Evolutionary conservation across 2,329 filamentous ascomycete genomes (phyloP), one percentile per base, ranked within the genome.

Genomic region (Fusarium sp.): DNA sequence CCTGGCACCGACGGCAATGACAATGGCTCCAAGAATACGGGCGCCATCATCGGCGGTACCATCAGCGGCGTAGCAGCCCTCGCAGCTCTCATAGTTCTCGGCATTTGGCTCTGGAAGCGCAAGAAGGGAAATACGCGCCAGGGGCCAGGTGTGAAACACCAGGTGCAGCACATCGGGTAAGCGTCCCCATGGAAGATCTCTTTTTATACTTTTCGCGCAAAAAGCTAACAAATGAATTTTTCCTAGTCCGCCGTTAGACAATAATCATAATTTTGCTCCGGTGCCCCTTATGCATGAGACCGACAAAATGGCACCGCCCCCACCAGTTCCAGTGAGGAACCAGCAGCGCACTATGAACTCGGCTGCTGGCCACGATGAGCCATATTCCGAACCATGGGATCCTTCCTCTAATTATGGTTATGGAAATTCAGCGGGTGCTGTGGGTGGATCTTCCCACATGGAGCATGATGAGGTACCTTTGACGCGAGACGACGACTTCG

Each of bases 41-140:
- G 86, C 4, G 86, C 86, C 43, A 88, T 90, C 38, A 83, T 90
- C 6, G 88, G 88, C 32, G 88, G 87, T 18, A 84, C 84, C 21
- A 82, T 90, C 44, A 85, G 86, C n/a, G 87, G 86, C 21, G 80
- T 88, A 1, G 87, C 85, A 9, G 82, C 83, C 6, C 68, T 89
- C 4, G 79, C 84, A 13, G 81, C 83, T 11, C 69, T 89, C 11
- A 68, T 83, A 10, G 83, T 83, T 0, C 70, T 88, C 1, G 79
- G 77, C 25, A 75, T 87, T 57, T 88, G 83, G 73, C 79, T 86
- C 57, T 79, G 84, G 77, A 84, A 85, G 52, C 85, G 84, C 42
- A 84, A 82, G 56, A 82, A 80, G 58, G 79, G 81, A 59, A 86
- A 86, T 75, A 65, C 77, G 23, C 85, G 85, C 30, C 71, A 81